Evolutionary conservation across 345 rosid genomes (phyloP), one percentile per base, ranked within the genome.

Genomic region (Triadica sebifera): DNA sequence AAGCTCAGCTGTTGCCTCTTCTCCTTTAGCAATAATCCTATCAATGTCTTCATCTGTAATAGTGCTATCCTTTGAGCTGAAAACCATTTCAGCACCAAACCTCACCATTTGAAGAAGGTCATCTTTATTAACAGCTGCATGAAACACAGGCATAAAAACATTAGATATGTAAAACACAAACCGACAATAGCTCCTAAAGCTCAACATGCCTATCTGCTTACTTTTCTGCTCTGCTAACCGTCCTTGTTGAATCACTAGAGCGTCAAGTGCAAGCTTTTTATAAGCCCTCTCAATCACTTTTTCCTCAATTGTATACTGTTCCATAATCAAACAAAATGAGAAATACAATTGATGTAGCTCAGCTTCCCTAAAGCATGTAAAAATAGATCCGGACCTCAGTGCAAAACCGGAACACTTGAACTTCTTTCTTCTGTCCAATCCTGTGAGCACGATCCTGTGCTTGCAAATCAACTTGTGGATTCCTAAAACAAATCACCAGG

Each of bases 51-150:
- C 98, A 81, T 94, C 97, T 11, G 97, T 92, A 52, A 94, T 92
- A 46, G 98, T 92, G 85, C 97, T 94, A 76, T 94, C 98, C 87
- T 94, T 94, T 69, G 97, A 94, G 84, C 97, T 95, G 82, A 95
- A 95, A 82, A 95, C 99, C 99, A 95, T 90, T 81, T 95, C 99
- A 79, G 98, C 99, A 75, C 98, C 99, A 85, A 89, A 95, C 80
- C 99, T 89, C 82, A 95, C 99, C 99, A 95, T 94, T 80, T 94
- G 98, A 81, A 95, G 99, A 80, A 93, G 88, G 82, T 95, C 99
- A 89, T 95, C 98, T 84, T 93, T 93, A 80, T 95, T 95, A 64
- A 95, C 97, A 85, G 99, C 98, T 91, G 89, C 71, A 80, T 45
- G 43, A 59, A 61, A 74, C 22, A 45, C 62, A 75, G 15, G 38